These are phyloP conservation scores for Keithomyces neogunnii DNA, from an alignment of 2,329 filamentous ascomycete genomes.

Conservation along the genomic window DNA sequence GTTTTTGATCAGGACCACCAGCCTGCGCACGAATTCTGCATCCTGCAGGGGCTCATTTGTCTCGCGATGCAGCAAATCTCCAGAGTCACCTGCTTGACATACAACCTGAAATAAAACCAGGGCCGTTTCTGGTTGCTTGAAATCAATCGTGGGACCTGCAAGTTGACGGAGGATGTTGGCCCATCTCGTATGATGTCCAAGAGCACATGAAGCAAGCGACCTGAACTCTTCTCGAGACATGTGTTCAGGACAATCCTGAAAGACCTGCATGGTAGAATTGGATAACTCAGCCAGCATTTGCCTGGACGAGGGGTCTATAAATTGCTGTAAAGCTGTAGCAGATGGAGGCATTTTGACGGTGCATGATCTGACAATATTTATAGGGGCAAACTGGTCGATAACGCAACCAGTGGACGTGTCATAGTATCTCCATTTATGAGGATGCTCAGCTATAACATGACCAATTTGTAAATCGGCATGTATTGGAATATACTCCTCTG, in stretches of 20 bases:
- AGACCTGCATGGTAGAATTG: constrained; percentile 44
- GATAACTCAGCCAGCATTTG: constrained; percentile 14
- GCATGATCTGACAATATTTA: neutral
- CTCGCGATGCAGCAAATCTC: constrained; percentile 13
- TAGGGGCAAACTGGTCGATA: constrained; percentile 7
- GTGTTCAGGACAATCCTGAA: constrained; percentile 34
- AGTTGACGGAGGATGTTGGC: constrained; percentile 46
- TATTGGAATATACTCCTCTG: neutral
- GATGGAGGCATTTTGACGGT: neutral
- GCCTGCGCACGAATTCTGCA: constrained; percentile 17
- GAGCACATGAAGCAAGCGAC: constrained; percentile 37
- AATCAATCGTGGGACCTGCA: constrained; percentile 35
- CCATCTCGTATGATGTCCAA: constrained; percentile 44
- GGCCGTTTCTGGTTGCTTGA: constrained; percentile 38
- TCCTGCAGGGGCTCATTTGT: constrained; percentile 28
- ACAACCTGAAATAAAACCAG: constrained; percentile 40
- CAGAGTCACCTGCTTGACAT: constrained; percentile 35
- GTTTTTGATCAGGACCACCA: neutral
- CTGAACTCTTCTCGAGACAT: constrained; percentile 47
- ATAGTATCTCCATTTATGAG: constrained; percentile 29
- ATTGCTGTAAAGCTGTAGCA: neutral
- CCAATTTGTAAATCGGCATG: neutral
- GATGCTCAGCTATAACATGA: constrained; percentile 24
- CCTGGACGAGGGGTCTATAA: neutral
- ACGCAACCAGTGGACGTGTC: constrained; percentile 17